These are phyloP conservation scores for Diaporthe destruens DNA, from an alignment of 2,329 filamentous ascomycete species.

Conservation along the genomic window DNA sequence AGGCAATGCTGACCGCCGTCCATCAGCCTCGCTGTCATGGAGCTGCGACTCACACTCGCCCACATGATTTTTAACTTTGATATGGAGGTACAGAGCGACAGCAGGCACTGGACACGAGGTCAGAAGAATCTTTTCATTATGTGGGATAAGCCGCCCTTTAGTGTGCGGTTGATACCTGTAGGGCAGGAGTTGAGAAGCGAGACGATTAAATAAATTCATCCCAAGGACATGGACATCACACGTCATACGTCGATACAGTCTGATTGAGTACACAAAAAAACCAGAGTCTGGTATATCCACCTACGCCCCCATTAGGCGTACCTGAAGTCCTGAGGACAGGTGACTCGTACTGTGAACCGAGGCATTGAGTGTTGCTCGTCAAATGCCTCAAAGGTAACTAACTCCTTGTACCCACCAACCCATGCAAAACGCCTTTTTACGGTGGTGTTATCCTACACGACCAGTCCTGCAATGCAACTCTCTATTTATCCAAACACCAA, in stretches of 20 bases:
- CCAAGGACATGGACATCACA: background rate
- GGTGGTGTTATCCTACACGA: background rate
- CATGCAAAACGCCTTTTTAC: background rate
- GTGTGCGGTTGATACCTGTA: conserved; percentile 52
- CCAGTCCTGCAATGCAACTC: too few species aligned
- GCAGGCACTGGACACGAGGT: conserved; percentile 52
- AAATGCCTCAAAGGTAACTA: background rate
- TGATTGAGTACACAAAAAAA: background rate
- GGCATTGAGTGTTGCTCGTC: background rate
- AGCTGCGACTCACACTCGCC: conserved; percentile 63
- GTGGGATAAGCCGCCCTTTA: conserved; percentile 56
- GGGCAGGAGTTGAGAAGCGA: background rate
- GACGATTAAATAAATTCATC: background rate
- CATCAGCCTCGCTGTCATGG: conserved; percentile 60
- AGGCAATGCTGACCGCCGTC: background rate
- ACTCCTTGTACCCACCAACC: background rate
- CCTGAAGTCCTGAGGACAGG: background rate
- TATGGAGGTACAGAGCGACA: conserved; percentile 54
- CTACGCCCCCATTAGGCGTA: too few species aligned
- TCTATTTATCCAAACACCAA: background rate
- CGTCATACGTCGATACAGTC: background rate
- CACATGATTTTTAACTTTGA: conserved; percentile 64
- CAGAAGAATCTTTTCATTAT: conserved; percentile 54
- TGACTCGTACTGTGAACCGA: conserved; percentile 23
- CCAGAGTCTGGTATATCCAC: background rate